Evolutionary conservation across 108 stramenopile genomes (phyloP).

Genomic region (Nitzschia sp.): DNA sequence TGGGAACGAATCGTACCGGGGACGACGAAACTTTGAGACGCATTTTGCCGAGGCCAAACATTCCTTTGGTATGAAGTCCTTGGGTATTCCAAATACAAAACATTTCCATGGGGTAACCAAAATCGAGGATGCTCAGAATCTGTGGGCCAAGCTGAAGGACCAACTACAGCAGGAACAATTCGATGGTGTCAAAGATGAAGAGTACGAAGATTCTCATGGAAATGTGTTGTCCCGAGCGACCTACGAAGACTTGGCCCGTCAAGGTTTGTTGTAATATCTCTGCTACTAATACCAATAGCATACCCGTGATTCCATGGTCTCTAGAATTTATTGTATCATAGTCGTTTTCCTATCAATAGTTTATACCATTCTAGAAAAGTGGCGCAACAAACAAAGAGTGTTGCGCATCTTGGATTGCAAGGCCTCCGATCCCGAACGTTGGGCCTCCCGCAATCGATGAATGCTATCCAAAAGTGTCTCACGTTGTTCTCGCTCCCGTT

Average conservation of each 20-base stretch:
- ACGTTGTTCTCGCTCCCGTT: slow-evolving; percentile 34
- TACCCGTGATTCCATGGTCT: not conserved
- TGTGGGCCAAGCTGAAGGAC: slow-evolving; percentile 86
- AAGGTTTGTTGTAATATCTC: slow-evolving; percentile 79
- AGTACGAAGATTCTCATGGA: slow-evolving; percentile 98
- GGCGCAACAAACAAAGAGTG: slow-evolving; percentile 70
- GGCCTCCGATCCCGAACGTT: slow-evolving; percentile 49
- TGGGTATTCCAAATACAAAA: slow-evolving; percentile 98
- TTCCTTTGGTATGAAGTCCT: slow-evolving; percentile 94
- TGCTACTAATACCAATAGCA: not conserved
- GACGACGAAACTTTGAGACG: slow-evolving; percentile 89
- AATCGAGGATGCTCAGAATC: slow-evolving; percentile 93
- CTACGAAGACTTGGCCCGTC: slow-evolving; percentile 94
- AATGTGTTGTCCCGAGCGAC: slow-evolving; percentile 92
- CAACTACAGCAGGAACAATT: slow-evolving; percentile 72
- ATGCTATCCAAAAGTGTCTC: slow-evolving; percentile 50
- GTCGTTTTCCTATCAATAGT: not conserved
- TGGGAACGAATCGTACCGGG: slow-evolving; percentile 95
- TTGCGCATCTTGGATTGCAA: slow-evolving; percentile 77
- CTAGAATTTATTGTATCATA: not conserved
- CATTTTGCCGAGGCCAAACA: slow-evolving; percentile 98
- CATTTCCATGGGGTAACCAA: slow-evolving; percentile 98
- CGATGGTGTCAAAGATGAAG: slow-evolving; percentile 87
- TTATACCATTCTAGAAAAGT: slow-evolving; percentile 84
- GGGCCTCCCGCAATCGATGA: slow-evolving; percentile 44